These are phyloP conservation scores for Debaryomycetaceae sp. DNA, from an alignment of 1,139 yeast genomes.

Conservation along the genomic window DNA sequence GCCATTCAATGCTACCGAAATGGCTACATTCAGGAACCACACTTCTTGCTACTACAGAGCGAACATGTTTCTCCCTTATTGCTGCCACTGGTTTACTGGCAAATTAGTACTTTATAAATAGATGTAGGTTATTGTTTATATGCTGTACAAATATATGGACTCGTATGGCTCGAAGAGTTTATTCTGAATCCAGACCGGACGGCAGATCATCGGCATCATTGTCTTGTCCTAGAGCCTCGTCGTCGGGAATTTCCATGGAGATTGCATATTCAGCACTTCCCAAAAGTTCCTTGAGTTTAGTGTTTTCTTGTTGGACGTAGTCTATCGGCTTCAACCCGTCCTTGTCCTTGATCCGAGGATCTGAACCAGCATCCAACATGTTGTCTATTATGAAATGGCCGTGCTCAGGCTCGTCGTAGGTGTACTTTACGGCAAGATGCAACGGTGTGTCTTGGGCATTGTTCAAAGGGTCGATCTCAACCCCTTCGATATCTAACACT, in stretches of 20 bases:
- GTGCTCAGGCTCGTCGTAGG: conserved; percentile 78
- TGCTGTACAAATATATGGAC: conserved; percentile 12
- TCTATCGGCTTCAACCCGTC: conserved; percentile 68
- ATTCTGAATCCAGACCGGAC: conserved; percentile 36
- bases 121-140: too few species aligned
- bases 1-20: too few species aligned
- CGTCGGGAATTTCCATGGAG: conserved; percentile 34
- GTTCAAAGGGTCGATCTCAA: conserved; percentile 81
- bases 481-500: conserved; percentile 83
- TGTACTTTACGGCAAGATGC: conserved; percentile 78
- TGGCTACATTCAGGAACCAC: too few species aligned
- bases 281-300: conserved; percentile 54
- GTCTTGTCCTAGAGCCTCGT: conserved; percentile 20
- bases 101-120: too few species aligned
- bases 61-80: too few species aligned
- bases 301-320: conserved; percentile 53
- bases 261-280: conserved; percentile 82
- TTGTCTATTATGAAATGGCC: conserved; percentile 79
- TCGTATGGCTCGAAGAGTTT: conserved; percentile 2
- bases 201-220: conserved; percentile 26
- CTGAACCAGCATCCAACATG: conserved; percentile 89
- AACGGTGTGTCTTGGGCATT: conserved; percentile 85
- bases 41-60: too few species aligned
- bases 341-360: conserved; percentile 52
- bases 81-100: too few species aligned